Base-by-base conservation (phyloP, 108 stramenopile species). In the Nannochloropsis gaditana region DNA sequence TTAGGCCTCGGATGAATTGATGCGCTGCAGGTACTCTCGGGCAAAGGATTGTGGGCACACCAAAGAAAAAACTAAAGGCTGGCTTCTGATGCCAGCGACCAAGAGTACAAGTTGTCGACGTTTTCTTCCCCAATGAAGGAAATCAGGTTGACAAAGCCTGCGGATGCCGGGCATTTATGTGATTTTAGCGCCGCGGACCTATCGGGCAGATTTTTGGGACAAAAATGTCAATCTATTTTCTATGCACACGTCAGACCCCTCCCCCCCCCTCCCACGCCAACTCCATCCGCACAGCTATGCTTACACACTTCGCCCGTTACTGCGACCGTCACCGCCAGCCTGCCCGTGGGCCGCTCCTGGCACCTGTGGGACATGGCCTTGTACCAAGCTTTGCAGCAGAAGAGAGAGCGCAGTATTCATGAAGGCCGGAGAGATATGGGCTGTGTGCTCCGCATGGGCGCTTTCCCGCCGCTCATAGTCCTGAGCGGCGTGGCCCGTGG, bases 401-500 rank as follows among this genome's bases (percentile, higher is more conserved):
- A 73, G 15, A 15, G 59, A 73, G 4, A 73, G n/a, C 19, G 59
- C 59, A n/a, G 59, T n/a, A 73, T 73, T 73, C 59, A 73, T 73
- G 59, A 73, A 73, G n/a, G 59, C 59, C n/a, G 59, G 59, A n/a
- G 59, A n/a, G 2, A 73, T 73, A n/a, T n/a, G 15, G 3, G 59
- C 59, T 3, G 59, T 73, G n/a, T 73, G 15, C 59, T n/a, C 59
- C 19, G 59, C 59, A 2, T 73, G 59, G 5, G 59, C 59, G 2
- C 59, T n/a, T 73, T 73, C 59, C 59, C 59, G 15, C 59, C n/a
- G 59, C 41, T 83, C 84, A 43, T 87, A 87, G 44, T 84, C 83
- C 73, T 84, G 84, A 9, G 87, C 87, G 5, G 87, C 83, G 41
- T 80, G 80, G 11, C 87, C 87, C 19, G 87, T 84, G 11, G 87